A percentile compares a stretch with the other conserved stretches of the same genome.
Conservation (phyloP, 768 basidiomycete species). For the Suillus sp. region DNA sequence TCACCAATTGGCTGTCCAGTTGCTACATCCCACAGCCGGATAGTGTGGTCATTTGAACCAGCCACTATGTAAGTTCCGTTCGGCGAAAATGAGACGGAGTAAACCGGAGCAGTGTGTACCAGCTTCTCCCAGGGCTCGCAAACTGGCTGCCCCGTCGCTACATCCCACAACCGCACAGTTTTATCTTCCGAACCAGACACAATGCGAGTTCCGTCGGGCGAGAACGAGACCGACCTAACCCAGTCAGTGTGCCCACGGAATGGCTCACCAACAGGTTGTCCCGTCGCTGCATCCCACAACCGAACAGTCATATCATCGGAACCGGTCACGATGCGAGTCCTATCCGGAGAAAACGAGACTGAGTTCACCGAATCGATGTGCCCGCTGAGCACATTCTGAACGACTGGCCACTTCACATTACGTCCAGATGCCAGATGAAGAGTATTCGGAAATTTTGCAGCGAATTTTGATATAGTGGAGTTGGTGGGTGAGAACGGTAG, state of each 20-base stretch:
- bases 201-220: conserved; percentile 17
- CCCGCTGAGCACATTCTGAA: conserved; percentile 1
- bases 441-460: not conserved
- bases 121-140: not conserved
- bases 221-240: conserved; percentile 14
- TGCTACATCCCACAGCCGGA: conserved; percentile 18
- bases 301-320: conserved; percentile 6
- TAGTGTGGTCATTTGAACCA: conserved; percentile 13
- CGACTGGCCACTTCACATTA: not conserved
- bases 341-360: conserved; percentile 14
- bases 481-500: conserved; percentile 25
- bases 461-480: conserved; percentile 29
- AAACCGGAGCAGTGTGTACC: conserved; percentile 7
- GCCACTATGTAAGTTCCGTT: conserved; percentile 12
- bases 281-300: conserved; percentile 13
- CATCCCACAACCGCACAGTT: conserved; percentile 25
- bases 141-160: conserved; percentile 9
- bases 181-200: conserved; percentile 24
- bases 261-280: conserved; percentile 8
- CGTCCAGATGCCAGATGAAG: not conserved
- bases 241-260: conserved; percentile 11
- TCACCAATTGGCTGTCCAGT: conserved; percentile 13
- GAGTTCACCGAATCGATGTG: conserved; percentile 2
- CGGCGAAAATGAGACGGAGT: conserved; percentile 19
- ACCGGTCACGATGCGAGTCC: conserved; percentile 10